phyloP scores from a whole-genome alignment of 129 eudicot species.

The Helianthus tuberosus region DNA sequence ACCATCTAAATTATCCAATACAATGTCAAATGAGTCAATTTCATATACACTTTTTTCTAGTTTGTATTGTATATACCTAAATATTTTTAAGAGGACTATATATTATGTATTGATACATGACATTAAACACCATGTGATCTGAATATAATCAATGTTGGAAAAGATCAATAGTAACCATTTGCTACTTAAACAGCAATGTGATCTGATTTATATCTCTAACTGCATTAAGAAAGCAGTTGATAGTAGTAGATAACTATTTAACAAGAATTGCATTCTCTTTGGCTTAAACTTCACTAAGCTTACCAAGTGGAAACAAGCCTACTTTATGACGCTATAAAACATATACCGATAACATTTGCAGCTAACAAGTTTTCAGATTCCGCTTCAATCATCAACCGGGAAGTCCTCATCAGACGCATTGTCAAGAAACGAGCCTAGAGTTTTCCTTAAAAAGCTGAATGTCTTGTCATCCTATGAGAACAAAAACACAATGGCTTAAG shows the following conservation, averaged over 20 bases:
- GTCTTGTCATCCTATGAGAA: conserved; percentile 75
- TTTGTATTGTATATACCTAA: no score
- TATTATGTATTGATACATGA: no score
- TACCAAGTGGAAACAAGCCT: not conserved
- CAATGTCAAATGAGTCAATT: no score
- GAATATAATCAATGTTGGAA: not conserved
- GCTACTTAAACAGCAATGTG: not conserved
- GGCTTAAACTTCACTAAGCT: conserved; percentile 9
- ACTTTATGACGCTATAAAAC: conserved; percentile 14
- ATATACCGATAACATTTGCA: conserved; percentile 9
- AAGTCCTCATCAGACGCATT: conserved; percentile 89
- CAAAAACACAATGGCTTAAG: not conserved
- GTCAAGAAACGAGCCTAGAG: conserved; percentile 80
- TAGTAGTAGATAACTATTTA: conserved; percentile 5
- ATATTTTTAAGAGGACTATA: no score
- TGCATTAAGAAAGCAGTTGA: conserved; percentile 16
- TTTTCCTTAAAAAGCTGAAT: conserved; percentile 81
- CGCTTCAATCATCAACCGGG: conserved; percentile 65
- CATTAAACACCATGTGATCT: no score
- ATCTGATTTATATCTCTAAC: conserved; percentile 10
- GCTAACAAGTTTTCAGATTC: conserved; percentile 8
- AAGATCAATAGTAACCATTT: not conserved
- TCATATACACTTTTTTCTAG: no score
- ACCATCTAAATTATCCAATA: no score
- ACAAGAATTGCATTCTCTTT: not conserved